Evolutionary conservation across 257 asterid genomes (phyloP).

Genomic region (Apocynum venetum): DNA sequence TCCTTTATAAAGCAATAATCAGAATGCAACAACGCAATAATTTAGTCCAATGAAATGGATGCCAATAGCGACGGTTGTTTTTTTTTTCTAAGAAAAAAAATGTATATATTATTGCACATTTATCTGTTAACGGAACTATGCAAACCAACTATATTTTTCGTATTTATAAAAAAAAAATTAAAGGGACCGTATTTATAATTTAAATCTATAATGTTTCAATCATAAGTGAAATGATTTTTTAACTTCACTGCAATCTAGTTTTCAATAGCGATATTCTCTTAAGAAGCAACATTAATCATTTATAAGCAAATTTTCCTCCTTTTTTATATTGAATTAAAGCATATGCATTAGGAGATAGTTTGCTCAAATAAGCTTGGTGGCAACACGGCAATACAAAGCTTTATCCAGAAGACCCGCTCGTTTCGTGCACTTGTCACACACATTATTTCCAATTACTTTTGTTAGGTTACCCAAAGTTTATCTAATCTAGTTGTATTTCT

Average conservation of each 20-base stretch:
- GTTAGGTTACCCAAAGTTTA: not conserved
- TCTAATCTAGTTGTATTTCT: too few species aligned
- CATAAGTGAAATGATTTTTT: too few species aligned
- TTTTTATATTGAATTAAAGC: not conserved
- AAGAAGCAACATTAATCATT: not conserved
- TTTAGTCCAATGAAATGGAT: not conserved
- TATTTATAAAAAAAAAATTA: too few species aligned
- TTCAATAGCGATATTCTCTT: too few species aligned
- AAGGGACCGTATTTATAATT: too few species aligned
- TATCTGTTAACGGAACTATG: too few species aligned
- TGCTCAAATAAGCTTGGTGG: not conserved
- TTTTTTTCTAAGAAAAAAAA: too few species aligned
- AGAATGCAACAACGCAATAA: not conserved
- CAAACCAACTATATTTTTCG: too few species aligned
- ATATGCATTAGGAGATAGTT: not conserved
- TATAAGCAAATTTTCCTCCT: not conserved
- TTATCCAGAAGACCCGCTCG: not conserved
- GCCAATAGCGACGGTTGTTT: not conserved
- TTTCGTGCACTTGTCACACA: not conserved
- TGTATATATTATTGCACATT: too few species aligned
- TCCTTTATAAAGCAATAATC: not conserved
- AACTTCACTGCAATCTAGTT: too few species aligned
- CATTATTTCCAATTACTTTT: not conserved
- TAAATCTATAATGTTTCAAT: too few species aligned
- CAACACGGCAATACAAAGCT: not conserved